Evolutionary conservation across 2,329 filamentous ascomycete genomes (phyloP).

Genomic region (Botrytis tulipae): DNA sequence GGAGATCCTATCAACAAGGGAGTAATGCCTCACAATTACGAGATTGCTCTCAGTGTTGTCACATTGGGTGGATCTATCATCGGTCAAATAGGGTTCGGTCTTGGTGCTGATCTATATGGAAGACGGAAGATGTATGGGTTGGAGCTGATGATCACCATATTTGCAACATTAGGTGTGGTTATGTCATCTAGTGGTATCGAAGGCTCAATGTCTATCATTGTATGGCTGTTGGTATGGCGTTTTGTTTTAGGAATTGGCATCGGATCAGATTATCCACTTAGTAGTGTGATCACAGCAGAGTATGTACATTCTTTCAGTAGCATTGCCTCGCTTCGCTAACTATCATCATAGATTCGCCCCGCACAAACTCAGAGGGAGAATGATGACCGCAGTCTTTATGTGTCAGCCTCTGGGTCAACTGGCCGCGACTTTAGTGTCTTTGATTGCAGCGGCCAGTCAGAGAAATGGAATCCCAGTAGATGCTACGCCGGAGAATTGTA

Average conservation of each 20-base stretch:
- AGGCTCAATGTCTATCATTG: no score
- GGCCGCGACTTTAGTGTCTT: constrained; percentile 62
- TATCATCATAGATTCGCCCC: no score
- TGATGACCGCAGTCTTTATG: constrained; percentile 79
- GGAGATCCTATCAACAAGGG: constrained; percentile 31
- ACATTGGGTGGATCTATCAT: constrained; percentile 77
- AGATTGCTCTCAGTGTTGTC: constrained; percentile 75
- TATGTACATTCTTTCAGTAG: no score
- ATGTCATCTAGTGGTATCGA: no score
- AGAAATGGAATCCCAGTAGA: no score
- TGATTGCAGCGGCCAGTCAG: not conserved
- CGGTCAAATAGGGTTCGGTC: constrained; percentile 74
- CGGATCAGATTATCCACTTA: no score
- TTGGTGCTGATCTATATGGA: constrained; percentile 71
- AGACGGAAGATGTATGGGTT: constrained; percentile 79
- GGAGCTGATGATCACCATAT: constrained; percentile 68
- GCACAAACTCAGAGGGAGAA: constrained; percentile 67
- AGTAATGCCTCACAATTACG: constrained; percentile 44
- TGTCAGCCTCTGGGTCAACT: constrained; percentile 82
- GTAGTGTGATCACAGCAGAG: no score
- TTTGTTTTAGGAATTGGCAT: no score
- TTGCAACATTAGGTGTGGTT: constrained; percentile 42
- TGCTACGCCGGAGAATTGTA: no score
- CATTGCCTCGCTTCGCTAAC: no score
- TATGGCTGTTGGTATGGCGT: no score